Evolutionary conservation across 1,284 basidiomycete genomes (phyloP), one percentile per base, ranked within the genome.

Genomic region (Pyrrhoderma lamaoense): DNA sequence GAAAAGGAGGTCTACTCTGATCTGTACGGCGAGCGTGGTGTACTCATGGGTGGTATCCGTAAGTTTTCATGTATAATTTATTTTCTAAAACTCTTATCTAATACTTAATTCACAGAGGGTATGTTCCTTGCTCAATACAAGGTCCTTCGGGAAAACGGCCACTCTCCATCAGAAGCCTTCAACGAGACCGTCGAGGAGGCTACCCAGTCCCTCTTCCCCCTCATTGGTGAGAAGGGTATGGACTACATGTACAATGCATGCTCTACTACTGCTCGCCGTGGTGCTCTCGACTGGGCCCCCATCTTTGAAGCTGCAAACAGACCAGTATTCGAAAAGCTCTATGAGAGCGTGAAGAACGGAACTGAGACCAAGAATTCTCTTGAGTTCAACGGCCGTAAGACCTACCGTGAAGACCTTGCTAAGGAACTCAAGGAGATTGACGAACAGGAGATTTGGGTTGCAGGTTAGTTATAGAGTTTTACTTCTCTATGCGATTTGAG

Each of bases 111-210:
- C 56, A 51, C 57, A 85, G 85, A 99, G 86, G 96, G 95, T 62
- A 85, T 99, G 69, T 99, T 99, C 89, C 80, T 93, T 64, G 95
- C 95, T 49, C 93, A 99, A 73, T 99, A 99, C 85, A 87, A 98
- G 76, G 89, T 98, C 56, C 90, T 99, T 66, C 92, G 95, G 66
- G 90, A 89, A 69, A 99, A 99, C 71, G 96, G 96, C 57, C 95
- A 99, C 82, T 77, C 83, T 14, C 96, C 95, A 55, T 97, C 94
- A 42, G 95, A 99, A 72, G 95, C 93, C 55, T 98, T 99, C 84
- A 99, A 99, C 74, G 95, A 99, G 79, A 99, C 96, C 58, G 93
- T 97, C 56, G 95, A 99, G 73, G 95, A 99, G 76, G 96, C 96
- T 16, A 97, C 96, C 47, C 93, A 98, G 70, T 97, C 93, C 51